Base-by-base conservation (phyloP, 1,284 basidiomycete genomes). In the Ceratobasidium sp. region DNA sequence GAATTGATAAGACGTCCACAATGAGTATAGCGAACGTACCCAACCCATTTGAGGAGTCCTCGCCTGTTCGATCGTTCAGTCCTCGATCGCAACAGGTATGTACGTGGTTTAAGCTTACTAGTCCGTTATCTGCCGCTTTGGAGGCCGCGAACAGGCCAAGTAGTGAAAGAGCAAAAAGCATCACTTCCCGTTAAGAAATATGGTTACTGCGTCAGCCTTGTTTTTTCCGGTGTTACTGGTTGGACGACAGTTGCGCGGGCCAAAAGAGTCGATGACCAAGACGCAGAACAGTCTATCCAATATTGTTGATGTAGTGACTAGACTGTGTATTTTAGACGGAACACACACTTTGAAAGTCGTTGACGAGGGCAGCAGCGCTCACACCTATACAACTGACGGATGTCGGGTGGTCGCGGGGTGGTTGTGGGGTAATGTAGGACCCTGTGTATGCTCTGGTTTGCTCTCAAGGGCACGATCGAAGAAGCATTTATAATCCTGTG, bases 31-130 rank as follows among this genome's bases (percentile, higher is more conserved):
- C 10, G 42, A 23, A 68, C 79, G 39, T 55, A 80, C 79, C 79
- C 79, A 80, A 70, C 79, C 79, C 79, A 80, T 80, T 56, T 80
- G 79, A 20, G 79, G 79, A 6, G 79, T 80, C 3, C 77, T 61
- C 10, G 79, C 79, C 79, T 80, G 55, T 28, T 18, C 15, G 66
- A 20, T 5, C 6, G 60, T 9, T 40, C 23, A 49, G 10, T n/a
- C 18, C 20, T 12, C 39, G 49, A 26, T 42, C 18, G 4, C 15
- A n/a, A 1, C 23, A 18, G 42, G 7, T 20, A 42, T 20, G n/a
- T 49, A 46, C 15, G 4, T 18, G 39, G 42, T 7, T 9, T 18
- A 23, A 9, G 55, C 61, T 73, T 26, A 76, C 72, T 23, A 76
- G 56, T 53, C 72, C 72, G 49, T 76, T 76, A 6, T 76, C 61